These are phyloP conservation scores for Botrytis deweyae DNA, from an alignment of 2,329 filamentous ascomycete species.

Conservation along the genomic window DNA sequence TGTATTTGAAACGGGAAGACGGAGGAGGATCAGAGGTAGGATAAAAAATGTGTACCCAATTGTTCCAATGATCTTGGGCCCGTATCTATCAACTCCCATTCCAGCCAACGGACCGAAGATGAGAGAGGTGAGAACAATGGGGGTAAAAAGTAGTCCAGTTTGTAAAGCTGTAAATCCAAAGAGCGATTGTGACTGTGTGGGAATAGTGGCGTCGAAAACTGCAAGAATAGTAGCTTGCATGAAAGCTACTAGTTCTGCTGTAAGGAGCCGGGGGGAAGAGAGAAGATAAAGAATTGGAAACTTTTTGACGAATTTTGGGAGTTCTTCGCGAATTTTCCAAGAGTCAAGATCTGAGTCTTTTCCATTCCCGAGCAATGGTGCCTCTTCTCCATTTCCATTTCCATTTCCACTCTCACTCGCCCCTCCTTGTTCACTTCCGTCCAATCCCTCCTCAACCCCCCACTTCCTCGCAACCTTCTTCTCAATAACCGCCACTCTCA, in stretches of 20 bases:
- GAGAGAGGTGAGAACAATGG: constrained; percentile 42
- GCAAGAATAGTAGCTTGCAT: constrained; percentile 45
- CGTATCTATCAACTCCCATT: constrained; percentile 42
- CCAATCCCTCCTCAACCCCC: constrained; percentile 27
- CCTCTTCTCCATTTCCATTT: constrained; percentile 17
- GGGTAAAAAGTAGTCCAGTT: constrained; percentile 43
- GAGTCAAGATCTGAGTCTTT: neutral
- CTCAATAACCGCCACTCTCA: constrained; percentile 62
- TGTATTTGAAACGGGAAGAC: constrained; percentile 44
- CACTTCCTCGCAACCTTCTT: constrained; percentile 53
- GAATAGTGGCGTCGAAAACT: constrained; percentile 44
- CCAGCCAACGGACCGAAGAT: constrained; percentile 41
- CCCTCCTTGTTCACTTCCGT: constrained; percentile 28
- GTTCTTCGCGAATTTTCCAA: constrained; percentile 5
- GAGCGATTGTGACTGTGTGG: constrained; percentile 41
- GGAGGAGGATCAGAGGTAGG: constrained; percentile 41
- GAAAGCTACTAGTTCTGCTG: constrained; percentile 44
- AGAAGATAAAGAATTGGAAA: constrained; percentile 50
- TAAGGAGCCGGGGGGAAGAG: constrained; percentile 43
- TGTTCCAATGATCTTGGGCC: constrained; percentile 39
- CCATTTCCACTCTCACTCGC: constrained; percentile 25
- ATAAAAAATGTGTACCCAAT: constrained; percentile 36
- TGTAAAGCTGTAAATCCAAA: constrained; percentile 42
- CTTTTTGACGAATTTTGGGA: constrained; percentile 38
- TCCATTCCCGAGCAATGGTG: neutral